phyloP scores from a whole-genome alignment of 2,329 filamentous ascomycete species.

The Diatrype stigma region DNA sequence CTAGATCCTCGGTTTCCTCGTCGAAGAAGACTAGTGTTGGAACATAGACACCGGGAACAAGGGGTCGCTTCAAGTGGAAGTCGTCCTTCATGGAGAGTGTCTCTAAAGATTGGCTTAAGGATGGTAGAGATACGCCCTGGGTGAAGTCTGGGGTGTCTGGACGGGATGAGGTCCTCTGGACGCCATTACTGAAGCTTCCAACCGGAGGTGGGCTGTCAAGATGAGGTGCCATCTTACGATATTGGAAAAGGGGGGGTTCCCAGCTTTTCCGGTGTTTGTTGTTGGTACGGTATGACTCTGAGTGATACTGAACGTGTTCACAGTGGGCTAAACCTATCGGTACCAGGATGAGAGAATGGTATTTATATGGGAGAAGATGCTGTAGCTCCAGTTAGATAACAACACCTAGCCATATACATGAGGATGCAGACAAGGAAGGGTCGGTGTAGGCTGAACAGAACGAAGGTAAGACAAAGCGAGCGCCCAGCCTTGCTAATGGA shows the following conservation, averaged over 20 bases:
- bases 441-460: background rate
- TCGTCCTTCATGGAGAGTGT: constrained; percentile 21
- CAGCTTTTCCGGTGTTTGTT: background rate
- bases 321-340: background rate
- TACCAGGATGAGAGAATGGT: background rate
- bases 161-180: constrained; percentile 21
- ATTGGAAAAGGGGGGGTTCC: background rate
- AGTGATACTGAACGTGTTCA: too few relatives aligned
- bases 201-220: constrained; percentile 31
- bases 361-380: too few relatives aligned
- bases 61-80: constrained; percentile 29
- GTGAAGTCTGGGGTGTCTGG: constrained; percentile 19
- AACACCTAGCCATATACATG: too few relatives aligned
- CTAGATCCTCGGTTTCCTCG: constrained; percentile 60
- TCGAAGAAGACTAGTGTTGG: constrained; percentile 74
- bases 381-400: too few relatives aligned
- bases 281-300: background rate
- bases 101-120: constrained; percentile 25
- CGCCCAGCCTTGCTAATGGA: background rate
- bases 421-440: too few relatives aligned
- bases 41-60: constrained; percentile 60
- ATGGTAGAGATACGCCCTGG: constrained; percentile 10
- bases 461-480: background rate
- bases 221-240: constrained; percentile 30
- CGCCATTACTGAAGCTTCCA: constrained; percentile 28